Base-by-base conservation (phyloP, 2,329 filamentous ascomycete genomes). In the Emydomyces testavorans region DNA sequence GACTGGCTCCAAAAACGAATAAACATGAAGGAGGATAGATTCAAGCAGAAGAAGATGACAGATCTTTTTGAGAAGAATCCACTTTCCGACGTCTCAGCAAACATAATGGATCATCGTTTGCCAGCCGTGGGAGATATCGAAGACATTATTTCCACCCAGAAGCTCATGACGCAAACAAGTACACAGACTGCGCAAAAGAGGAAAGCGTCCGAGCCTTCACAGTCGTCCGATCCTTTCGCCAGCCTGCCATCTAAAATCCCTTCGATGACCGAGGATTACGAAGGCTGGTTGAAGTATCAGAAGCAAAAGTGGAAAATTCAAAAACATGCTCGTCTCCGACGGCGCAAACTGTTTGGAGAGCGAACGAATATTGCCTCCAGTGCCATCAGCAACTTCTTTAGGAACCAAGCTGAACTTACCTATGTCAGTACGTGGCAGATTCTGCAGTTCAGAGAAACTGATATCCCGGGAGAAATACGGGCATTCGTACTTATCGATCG, bases 231-330 rank as follows among this genome's bases (percentile, higher is more conserved):
- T 60, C 88, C 88, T 0, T 93, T 87, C 64, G 82, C 87, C 23
- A 78, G 78, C 20, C 73, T 98, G 11, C 92, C 92, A 0, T 78
- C 83, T 52, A 75, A 78, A 35, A 93, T 94, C 83, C 90, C 92
- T 1, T 78, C 77, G 20, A 84, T 92, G 16, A 85, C 80, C 0
- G 80, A 92, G 41, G 83, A 98, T 64, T 99, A 99, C 57, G 71
- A 79, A 15, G 86, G 79, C 0, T 98, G 94, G 72, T 65, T 99
- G 46, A 76, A 83, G 60, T 96, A 96, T 60, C 92, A 98, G 63
- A 99, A 99, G 67, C 80, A 89, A 69, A 98, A 98, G 66, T 99
- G 92, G 92, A 95, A 90, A 70, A 83, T 96, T 31, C 92, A 99
- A 63, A 94, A 88, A 60, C 84, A 94, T 62, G 88, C 90, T 28